Base-by-base conservation (phyloP, 345 rosid genomes). In the Eucalyptus marginata region DNA sequence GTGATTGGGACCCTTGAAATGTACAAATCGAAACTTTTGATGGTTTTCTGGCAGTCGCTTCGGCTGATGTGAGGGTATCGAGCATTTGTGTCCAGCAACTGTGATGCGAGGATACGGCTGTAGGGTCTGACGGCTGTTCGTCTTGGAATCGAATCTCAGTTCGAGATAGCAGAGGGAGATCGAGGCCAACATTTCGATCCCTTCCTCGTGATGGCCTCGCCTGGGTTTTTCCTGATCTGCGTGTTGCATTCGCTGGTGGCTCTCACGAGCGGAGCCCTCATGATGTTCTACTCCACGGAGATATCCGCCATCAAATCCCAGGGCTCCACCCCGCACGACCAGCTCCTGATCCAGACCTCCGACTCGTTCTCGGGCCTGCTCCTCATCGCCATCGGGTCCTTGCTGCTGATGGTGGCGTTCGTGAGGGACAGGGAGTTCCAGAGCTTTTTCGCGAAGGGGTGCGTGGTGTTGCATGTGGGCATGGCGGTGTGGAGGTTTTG, bases 311-410 rank as follows among this genome's bases (percentile, higher is more conserved):
- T 97, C 84, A 95, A 94, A 92, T 95, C 95, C 62, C 92, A 91
- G 88, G 99, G 99, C 8, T 98, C 99, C 43, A 97, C 99, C 13
- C 97, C 97, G 22, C 97, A 95, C 40, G 99, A 98, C 83, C 98
- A 96, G 93, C 95, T 96, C 49, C 93, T 97, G 91, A 95, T 97
- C 86, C 94, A 93, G 94, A 98, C 96, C 68, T 95, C 99, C 13
- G 95, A 96, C 31, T 98, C 99, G 0, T 98, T 98, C 90, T 95
- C 99, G 0, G 99, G 99, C 85, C 83, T 98, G 96, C 97, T 98
- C 86, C 92, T 98, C 11, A 93, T 96, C 50, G 92, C 94, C 1
- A 94, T 98, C 14, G 99, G 99, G 84, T 90, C 92, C 66, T 87
- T 98, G 8, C 81, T 98, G 46, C 93, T 97, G 88, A 95, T 98